Conservation (phyloP, 495 filamentous ascomycete genomes). For the Tuber borchii region DNA sequence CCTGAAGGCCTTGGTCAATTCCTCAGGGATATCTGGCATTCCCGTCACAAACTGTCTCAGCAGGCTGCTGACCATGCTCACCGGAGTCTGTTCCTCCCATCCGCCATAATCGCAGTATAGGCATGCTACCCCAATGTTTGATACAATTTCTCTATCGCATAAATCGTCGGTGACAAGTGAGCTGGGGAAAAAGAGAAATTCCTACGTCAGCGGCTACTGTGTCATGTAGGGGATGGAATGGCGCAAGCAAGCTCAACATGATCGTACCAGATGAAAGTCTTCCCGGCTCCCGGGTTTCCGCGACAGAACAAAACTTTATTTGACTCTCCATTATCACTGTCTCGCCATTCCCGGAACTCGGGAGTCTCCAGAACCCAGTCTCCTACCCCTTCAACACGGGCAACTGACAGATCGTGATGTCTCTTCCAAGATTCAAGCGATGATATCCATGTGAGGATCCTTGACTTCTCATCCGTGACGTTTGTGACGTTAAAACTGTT, state of each 20-base stretch:
- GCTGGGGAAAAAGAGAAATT: background rate
- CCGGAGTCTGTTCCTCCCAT: background rate
- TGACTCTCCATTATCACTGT: background rate
- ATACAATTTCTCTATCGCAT: background rate
- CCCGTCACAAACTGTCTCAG: background rate
- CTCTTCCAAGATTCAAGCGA: background rate
- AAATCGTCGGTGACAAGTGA: background rate
- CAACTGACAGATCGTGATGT: background rate
- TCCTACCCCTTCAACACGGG: background rate
- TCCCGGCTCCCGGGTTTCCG: background rate
- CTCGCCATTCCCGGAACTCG: background rate
- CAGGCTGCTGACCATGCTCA: background rate
- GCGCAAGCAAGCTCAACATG: background rate
- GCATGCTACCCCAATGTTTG: background rate
- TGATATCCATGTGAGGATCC: background rate
- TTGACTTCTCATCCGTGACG: background rate
- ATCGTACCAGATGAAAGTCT: background rate
- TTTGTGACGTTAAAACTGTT: background rate
- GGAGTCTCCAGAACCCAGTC: background rate
- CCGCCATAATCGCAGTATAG: background rate
- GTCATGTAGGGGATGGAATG: background rate
- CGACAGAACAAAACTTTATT: background rate
- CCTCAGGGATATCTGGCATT: background rate
- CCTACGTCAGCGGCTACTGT: background rate
- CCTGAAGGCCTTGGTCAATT: background rate